phyloP scores from a whole-genome alignment of 2,329 filamentous ascomycete species.

The Aspergillus sp. region DNA sequence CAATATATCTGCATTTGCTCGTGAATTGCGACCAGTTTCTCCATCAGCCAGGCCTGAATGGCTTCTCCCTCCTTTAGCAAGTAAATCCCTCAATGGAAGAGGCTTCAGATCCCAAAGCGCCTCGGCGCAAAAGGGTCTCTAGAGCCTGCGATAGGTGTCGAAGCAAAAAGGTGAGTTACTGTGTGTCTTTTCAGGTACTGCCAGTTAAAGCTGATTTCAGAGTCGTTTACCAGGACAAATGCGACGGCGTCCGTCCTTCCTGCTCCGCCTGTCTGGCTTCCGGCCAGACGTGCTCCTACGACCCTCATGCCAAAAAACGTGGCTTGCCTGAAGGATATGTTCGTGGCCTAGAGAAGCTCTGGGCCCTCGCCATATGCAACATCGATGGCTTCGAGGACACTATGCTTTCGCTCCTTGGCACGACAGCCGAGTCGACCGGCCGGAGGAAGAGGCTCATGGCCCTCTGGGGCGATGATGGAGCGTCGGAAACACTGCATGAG shows the following conservation, averaged over 20 bases:
- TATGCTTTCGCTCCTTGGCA: conserved; percentile 45
- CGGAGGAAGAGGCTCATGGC: conserved; percentile 41
- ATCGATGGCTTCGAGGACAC: conserved; percentile 50
- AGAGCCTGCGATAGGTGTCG: conserved; percentile 52
- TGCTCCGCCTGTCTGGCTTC: conserved; percentile 49
- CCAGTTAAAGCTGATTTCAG: neutral
- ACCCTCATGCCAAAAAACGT: conserved; percentile 50
- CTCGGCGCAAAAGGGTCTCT: conserved; percentile 51
- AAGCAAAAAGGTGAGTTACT: conserved; percentile 43
- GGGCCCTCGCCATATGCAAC: conserved; percentile 50
- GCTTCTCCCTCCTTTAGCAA: conserved; percentile 28
- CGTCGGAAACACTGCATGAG: conserved; percentile 49
- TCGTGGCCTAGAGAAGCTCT: conserved; percentile 51
- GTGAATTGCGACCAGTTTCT: conserved; percentile 9
- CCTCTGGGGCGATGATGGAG: conserved; percentile 45
- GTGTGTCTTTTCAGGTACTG: neutral
- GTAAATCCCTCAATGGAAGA: conserved; percentile 43
- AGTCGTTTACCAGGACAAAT: conserved; percentile 41
- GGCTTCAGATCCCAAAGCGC: conserved; percentile 41
- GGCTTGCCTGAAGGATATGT: conserved; percentile 53
- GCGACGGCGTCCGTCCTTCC: conserved; percentile 48
- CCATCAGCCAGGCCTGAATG: conserved; percentile 26
- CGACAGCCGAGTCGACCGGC: conserved; percentile 35
- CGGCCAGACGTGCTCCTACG: conserved; percentile 48
- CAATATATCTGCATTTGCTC: neutral